Conservation (phyloP, 2,329 filamentous ascomycete species). For the Lithohypha guttulata region DNA sequence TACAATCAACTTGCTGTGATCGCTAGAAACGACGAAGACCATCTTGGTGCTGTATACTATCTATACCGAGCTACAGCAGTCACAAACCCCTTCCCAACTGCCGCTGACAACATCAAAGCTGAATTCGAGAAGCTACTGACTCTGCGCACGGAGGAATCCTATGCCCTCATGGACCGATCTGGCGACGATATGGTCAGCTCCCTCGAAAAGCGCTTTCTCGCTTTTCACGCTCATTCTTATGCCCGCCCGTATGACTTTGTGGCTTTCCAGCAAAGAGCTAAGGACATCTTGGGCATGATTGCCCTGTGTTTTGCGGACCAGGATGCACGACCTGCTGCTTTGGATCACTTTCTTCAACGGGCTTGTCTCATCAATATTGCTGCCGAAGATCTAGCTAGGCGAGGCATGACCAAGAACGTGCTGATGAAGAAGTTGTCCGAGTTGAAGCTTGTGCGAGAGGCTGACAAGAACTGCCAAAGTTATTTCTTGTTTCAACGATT, state of each 20-base stretch:
- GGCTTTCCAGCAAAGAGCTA: slow-evolving; percentile 32
- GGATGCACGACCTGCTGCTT: slow-evolving; percentile 55
- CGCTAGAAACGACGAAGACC: slow-evolving; percentile 61
- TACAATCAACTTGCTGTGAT: slow-evolving; percentile 89
- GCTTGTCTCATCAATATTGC: slow-evolving; percentile 79
- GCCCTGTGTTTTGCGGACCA: slow-evolving; percentile 54
- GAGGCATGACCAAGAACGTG: slow-evolving; percentile 5
- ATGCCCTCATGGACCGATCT: slow-evolving; percentile 32
- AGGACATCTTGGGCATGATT: slow-evolving; percentile 23
- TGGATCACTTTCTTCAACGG: slow-evolving; percentile 59
- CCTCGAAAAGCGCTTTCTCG: slow-evolving; percentile 25
- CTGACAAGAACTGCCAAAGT: slow-evolving; percentile 24
- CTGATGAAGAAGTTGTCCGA: slow-evolving; percentile 25
- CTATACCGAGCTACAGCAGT: slow-evolving; percentile 74
- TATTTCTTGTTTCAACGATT: slow-evolving; percentile 59
- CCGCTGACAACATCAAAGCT: slow-evolving; percentile 63
- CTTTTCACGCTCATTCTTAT: slow-evolving; percentile 11
- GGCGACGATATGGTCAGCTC: slow-evolving; percentile 30
- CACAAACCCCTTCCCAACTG: slow-evolving; percentile 62
- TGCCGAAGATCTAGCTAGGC: slow-evolving; percentile 61
- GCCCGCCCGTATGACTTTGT: slow-evolving; percentile 22
- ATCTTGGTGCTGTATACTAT: slow-evolving; percentile 78
- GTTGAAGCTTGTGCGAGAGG: slow-evolving; percentile 31
- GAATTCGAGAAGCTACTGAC: slow-evolving; percentile 55
- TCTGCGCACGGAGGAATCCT: slow-evolving; percentile 47